Conservation (phyloP, 768 basidiomycete genomes). For the Tylopilus cervinicoccineus region DNA sequence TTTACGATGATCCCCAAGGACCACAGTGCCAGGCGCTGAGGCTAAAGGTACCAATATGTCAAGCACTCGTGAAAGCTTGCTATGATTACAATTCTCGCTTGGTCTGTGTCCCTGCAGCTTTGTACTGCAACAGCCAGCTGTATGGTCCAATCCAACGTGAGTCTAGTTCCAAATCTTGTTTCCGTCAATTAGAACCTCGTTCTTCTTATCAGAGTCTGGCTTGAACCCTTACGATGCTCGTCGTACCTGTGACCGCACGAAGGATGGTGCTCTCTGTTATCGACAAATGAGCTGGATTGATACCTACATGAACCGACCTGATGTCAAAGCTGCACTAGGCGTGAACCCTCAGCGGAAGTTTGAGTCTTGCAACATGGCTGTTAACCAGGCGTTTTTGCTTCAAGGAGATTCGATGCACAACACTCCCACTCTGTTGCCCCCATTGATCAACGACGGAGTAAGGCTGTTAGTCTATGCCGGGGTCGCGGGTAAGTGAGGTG, state of each 20-base stretch:
- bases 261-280: constrained; percentile 75
- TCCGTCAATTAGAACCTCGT: not conserved
- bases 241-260: constrained; percentile 61
- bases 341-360: constrained; percentile 58
- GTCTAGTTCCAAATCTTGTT: constrained; percentile 20
- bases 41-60: constrained; percentile 68
- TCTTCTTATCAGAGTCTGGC: constrained; percentile 48
- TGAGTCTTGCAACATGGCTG: constrained; percentile 69
- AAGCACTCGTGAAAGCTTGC: constrained; percentile 68
- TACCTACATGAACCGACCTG: constrained; percentile 76
- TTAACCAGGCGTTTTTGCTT: constrained; percentile 75
- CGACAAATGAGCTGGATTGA: constrained; percentile 85
- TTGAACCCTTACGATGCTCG: constrained; percentile 91
- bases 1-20: constrained; percentile 68
- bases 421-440: constrained; percentile 71
- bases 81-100: constrained; percentile 56
- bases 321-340: constrained; percentile 76
- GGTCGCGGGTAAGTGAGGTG: constrained; percentile 55
- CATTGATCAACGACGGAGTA: constrained; percentile 78
- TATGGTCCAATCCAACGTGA: constrained; percentile 66
- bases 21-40: constrained; percentile 62
- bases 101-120: constrained; percentile 66
- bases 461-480: constrained; percentile 88
- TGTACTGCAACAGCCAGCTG: constrained; percentile 80
- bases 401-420: constrained; percentile 90